phyloP scores from a whole-genome alignment of 2,329 filamentous ascomycete genomes.

The Aureobasidium sp. region DNA sequence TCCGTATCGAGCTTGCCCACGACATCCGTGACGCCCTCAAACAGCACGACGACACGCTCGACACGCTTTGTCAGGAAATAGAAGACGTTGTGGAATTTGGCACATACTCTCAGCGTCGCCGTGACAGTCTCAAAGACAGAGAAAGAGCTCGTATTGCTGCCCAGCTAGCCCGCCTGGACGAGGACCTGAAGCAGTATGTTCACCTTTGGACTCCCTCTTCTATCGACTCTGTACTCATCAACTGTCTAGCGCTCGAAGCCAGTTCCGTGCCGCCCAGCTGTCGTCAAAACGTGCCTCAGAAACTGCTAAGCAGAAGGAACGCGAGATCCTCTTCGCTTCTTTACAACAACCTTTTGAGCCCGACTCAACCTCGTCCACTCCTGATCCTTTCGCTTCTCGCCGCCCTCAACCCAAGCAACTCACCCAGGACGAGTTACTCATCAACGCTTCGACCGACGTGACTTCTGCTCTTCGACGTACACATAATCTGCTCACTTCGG shows the following conservation, averaged over 20 bases:
- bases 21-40: slow-evolving; percentile 75
- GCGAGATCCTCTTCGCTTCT: slow-evolving; percentile 63
- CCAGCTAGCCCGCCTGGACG: slow-evolving; percentile 55
- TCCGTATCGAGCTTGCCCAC: slow-evolving; percentile 61
- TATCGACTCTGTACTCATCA: not conserved
- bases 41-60: slow-evolving; percentile 74
- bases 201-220: not conserved
- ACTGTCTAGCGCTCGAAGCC: slow-evolving; percentile 44
- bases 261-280: slow-evolving; percentile 76
- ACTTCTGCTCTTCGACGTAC: slow-evolving; percentile 76
- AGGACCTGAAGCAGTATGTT: slow-evolving; percentile 63
- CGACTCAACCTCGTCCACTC: slow-evolving; percentile 20
- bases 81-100: slow-evolving; percentile 53
- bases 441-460: slow-evolving; percentile 72
- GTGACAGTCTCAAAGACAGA: slow-evolving; percentile 47
- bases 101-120: slow-evolving; percentile 26
- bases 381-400: slow-evolving; percentile 29
- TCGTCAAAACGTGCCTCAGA: slow-evolving; percentile 67
- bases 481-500: slow-evolving; percentile 75
- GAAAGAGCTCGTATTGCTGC: slow-evolving; percentile 59
- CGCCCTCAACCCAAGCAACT: slow-evolving; percentile 37
- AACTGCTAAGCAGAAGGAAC: slow-evolving; percentile 64
- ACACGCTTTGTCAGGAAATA: slow-evolving; percentile 69
- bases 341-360: slow-evolving; percentile 40
- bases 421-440: slow-evolving; percentile 62